phyloP scores from a whole-genome alignment of 1,284 basidiomycete species.

The Tranzscheliella williamsii region DNA sequence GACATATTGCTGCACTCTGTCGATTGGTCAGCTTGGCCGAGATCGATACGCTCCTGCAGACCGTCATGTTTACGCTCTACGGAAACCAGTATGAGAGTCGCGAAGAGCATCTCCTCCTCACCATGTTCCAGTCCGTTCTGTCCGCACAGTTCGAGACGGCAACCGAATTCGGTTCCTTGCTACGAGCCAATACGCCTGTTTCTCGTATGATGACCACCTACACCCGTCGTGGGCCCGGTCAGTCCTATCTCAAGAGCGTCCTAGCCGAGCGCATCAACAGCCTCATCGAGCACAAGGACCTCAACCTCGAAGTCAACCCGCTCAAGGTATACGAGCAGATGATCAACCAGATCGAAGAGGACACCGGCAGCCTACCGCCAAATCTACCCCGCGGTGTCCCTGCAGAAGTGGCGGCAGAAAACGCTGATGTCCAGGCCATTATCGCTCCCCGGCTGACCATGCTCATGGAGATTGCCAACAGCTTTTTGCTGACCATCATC shows the following conservation, averaged over 20 bases:
- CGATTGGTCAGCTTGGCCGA: slow-evolving; percentile 94
- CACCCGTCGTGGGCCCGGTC: slow-evolving; percentile 93
- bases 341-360: slow-evolving; percentile 88
- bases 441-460: slow-evolving; percentile 93
- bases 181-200: slow-evolving; percentile 97
- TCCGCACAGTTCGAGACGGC: slow-evolving; percentile 98
- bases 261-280: slow-evolving; percentile 96
- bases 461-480: slow-evolving; percentile 99
- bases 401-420: slow-evolving; percentile 88
- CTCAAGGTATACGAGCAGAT: slow-evolving; percentile 72
- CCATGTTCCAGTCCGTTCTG: slow-evolving; percentile 96
- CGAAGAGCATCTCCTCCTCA: slow-evolving; percentile 95
- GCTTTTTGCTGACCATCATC: slow-evolving; percentile 95
- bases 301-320: slow-evolving; percentile 97
- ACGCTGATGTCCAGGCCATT: slow-evolving; percentile 92
- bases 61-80: slow-evolving; percentile 99
- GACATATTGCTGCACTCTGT: slow-evolving; percentile 93
- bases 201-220: slow-evolving; percentile 99
- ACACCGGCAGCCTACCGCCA: slow-evolving; percentile 83
- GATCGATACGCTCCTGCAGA: slow-evolving; percentile 97
- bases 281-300: slow-evolving; percentile 95
- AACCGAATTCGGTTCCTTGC: slow-evolving; percentile 92
- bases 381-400: slow-evolving; percentile 89
- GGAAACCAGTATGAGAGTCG: slow-evolving; percentile 99
- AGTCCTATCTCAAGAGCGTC: slow-evolving; percentile 94